Percentiles rank a stretch among this genome's conserved stretches.
phyloP scores from a whole-genome alignment of 108 stramenopile genomes.

The Aureococcus anophagefferens region DNA sequence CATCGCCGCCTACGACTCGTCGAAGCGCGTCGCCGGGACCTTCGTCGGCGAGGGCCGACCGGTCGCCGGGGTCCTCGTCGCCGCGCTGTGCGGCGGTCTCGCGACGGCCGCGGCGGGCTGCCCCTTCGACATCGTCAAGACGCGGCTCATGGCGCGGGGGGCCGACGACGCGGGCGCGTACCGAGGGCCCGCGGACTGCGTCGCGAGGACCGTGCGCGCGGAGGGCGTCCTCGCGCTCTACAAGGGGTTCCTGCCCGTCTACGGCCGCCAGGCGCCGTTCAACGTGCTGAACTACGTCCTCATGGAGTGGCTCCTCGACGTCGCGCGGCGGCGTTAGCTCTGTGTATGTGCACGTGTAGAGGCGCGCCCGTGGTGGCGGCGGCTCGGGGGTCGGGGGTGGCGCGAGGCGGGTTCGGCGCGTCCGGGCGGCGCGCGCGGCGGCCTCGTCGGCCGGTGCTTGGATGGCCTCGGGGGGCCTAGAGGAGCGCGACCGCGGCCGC shows the following conservation, averaged over 20 bases:
- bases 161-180: not conserved
- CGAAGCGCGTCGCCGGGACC: not conserved
- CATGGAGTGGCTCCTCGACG: constrained; percentile 4
- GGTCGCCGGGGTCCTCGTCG: not conserved
- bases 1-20: constrained; percentile 1
- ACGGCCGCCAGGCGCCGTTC: constrained; percentile 14
- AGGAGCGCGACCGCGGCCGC: too few species aligned
- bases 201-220: constrained; percentile 2
- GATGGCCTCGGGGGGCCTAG: too few species aligned
- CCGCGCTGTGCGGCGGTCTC: constrained; percentile 1
- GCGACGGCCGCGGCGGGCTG: not conserved
- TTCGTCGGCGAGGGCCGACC: not conserved
- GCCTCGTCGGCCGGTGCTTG: too few species aligned
- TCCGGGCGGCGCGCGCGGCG: too few species aligned
- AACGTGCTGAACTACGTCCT: constrained; percentile 6
- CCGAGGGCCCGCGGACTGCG: constrained; percentile 13
- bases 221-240: constrained; percentile 21
- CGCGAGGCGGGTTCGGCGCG: too few species aligned
- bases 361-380: too few species aligned
- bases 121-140: constrained; percentile 17
- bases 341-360: too few species aligned
- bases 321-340: not conserved
- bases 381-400: too few species aligned
- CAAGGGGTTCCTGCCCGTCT: constrained; percentile 16
- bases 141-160: constrained; percentile 1